Percentiles rank a stretch among this genome's conserved stretches.
phyloP scores from a whole-genome alignment of 2,329 filamentous ascomycete species.

The Bertia moriformis region DNA sequence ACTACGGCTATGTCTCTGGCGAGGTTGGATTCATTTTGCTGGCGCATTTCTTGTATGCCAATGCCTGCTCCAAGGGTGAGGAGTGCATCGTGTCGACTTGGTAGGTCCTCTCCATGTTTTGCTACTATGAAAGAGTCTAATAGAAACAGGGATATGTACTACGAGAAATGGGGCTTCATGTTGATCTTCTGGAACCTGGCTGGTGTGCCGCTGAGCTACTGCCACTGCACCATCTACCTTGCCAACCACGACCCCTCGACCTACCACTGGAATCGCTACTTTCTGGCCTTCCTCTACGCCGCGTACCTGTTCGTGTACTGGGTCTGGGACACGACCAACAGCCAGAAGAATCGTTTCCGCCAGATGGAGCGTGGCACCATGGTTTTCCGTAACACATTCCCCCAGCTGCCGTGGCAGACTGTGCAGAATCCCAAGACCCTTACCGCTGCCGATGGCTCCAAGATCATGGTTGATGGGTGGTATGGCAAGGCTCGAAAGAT shows the following conservation, averaged over 20 bases:
- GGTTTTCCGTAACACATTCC: conserved; percentile 57
- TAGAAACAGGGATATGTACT: conserved; percentile 63
- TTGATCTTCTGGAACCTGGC: conserved; percentile 81
- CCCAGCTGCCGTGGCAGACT: conserved; percentile 65
- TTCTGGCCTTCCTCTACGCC: conserved; percentile 43
- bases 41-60: conserved; percentile 71
- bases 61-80: conserved; percentile 71
- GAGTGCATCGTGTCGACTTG: conserved; percentile 65
- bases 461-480: conserved; percentile 65
- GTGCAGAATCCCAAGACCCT: conserved; percentile 61
- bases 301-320: conserved; percentile 66
- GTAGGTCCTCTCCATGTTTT: neutral
- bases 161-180: conserved; percentile 82
- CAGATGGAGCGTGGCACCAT: conserved; percentile 52
- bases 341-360: conserved; percentile 73
- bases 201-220: conserved; percentile 68
- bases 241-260: conserved; percentile 58
- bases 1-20: conserved; percentile 62
- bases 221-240: conserved; percentile 69
- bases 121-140: neutral
- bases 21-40: conserved; percentile 63
- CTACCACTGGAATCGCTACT: conserved; percentile 52
- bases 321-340: conserved; percentile 72
- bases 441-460: conserved; percentile 51
- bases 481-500: conserved; percentile 59